Conservation (phyloP, 306 rosid genomes). For the Gleditsia sinensis region DNA sequence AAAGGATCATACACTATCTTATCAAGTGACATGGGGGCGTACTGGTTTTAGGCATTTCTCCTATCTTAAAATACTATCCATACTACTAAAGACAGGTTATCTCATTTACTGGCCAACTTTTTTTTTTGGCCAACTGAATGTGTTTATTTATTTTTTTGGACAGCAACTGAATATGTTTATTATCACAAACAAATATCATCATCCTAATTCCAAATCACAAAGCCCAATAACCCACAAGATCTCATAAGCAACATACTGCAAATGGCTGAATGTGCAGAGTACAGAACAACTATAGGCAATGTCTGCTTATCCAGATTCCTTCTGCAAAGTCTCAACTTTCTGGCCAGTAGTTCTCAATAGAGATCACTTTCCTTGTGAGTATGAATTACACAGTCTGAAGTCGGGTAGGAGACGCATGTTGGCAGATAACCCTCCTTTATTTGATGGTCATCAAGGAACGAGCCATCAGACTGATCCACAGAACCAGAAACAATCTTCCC, state of each 20-base stretch:
- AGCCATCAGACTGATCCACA: conserved; percentile 76
- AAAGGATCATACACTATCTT: neutral
- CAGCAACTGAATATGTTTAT: neutral
- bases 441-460: conserved; percentile 70
- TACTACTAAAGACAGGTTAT: neutral
- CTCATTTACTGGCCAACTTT: neutral
- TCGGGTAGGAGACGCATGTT: conserved; percentile 75
- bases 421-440: conserved; percentile 57
- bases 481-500: conserved; percentile 61
- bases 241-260: neutral
- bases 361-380: conserved; percentile 83
- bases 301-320: neutral
- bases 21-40: neutral
- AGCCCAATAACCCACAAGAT: conserved; percentile 9
- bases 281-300: conserved; percentile 27
- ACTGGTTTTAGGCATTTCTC: neutral
- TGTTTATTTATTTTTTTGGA: no score
- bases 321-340: neutral
- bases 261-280: neutral
- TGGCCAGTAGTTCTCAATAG: conserved; percentile 42
- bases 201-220: neutral
- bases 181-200: neutral
- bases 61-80: neutral
- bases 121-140: no score
- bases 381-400: conserved; percentile 66